A percentile compares a stretch with the other conserved stretches of the same genome.
These are phyloP conservation scores for Ceratocystis eucalypticola DNA, from an alignment of 2,329 filamentous ascomycete species.

Conservation along the genomic window DNA sequence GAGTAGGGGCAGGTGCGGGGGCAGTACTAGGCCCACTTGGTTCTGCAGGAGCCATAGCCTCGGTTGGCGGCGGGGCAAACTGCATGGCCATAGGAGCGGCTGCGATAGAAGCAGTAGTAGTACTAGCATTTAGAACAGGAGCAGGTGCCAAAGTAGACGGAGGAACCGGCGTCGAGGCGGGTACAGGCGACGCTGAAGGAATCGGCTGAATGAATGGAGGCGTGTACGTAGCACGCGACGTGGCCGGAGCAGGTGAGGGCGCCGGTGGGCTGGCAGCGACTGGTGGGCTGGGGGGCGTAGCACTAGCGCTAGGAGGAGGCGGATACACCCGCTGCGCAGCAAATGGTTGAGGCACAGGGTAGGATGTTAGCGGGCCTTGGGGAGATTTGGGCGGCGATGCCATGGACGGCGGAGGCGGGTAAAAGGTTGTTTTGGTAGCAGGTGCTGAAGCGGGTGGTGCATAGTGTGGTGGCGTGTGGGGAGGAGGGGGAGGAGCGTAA, in stretches of 20 bases:
- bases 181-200: not conserved
- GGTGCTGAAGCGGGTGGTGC: slow-evolving; percentile 31
- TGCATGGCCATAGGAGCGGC: not conserved
- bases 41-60: slow-evolving; percentile 21
- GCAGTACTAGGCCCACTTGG: slow-evolving; percentile 2
- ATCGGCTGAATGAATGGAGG: not conserved
- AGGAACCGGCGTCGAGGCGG: not conserved
- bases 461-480: slow-evolving; percentile 20
- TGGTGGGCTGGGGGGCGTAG: slow-evolving; percentile 15
- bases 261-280: not conserved
- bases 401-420: slow-evolving; percentile 30
- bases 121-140: not conserved
- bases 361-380: slow-evolving; percentile 26
- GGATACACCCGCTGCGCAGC: slow-evolving; percentile 22
- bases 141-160: not conserved
- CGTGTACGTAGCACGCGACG: not conserved
- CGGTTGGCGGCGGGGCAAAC: slow-evolving; percentile 17
- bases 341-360: slow-evolving; percentile 25
- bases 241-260: not conserved
- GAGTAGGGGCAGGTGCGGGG: not conserved
- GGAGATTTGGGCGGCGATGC: slow-evolving; percentile 24
- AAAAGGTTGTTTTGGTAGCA: slow-evolving; percentile 34
- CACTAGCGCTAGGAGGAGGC: slow-evolving; percentile 23
- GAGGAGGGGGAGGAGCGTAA: slow-evolving; percentile 15
- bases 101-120: not conserved